Conservation (phyloP, 148 eudicot genomes). For the Amaranthus cruentus region DNA sequence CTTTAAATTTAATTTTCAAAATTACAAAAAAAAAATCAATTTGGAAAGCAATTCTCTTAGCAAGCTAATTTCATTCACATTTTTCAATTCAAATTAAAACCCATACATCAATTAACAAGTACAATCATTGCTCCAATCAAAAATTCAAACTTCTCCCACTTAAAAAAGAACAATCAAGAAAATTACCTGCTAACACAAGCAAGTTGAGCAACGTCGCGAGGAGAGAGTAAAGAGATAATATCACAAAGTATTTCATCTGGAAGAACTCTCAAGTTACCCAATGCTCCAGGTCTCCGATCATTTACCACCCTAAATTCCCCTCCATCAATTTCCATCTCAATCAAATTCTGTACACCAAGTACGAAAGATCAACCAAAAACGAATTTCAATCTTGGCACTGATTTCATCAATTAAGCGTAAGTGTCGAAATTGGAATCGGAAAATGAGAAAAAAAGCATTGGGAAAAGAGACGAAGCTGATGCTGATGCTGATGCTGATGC, state of each 20-base stretch:
- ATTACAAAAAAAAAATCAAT: background rate
- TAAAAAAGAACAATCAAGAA: background rate
- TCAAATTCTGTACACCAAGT: background rate
- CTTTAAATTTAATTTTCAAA: too few species aligned
- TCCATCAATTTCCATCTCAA: constrained; percentile 15
- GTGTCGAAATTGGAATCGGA: background rate
- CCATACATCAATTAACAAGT: background rate
- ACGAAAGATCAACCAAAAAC: background rate
- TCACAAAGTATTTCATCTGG: constrained; percentile 68
- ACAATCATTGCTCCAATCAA: background rate
- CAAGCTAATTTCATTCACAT: background rate
- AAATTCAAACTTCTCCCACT: too few species aligned
- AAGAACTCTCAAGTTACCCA: constrained; percentile 62
- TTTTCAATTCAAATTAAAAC: background rate
- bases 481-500: background rate
- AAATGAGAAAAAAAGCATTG: background rate
- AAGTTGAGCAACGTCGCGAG: constrained; percentile 73
- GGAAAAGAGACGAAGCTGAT: constrained; percentile 9
- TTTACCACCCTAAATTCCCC: constrained; percentile 28
- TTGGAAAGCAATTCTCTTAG: too few species aligned
- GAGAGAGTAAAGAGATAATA: constrained; percentile 45
- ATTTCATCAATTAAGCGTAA: background rate
- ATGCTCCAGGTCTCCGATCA: constrained; percentile 68
- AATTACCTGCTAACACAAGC: constrained; percentile 89
- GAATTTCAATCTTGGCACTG: background rate